These are phyloP conservation scores for Hirsutella rhossiliensis DNA, from an alignment of 2,329 filamentous ascomycete genomes.

Conservation along the genomic window DNA sequence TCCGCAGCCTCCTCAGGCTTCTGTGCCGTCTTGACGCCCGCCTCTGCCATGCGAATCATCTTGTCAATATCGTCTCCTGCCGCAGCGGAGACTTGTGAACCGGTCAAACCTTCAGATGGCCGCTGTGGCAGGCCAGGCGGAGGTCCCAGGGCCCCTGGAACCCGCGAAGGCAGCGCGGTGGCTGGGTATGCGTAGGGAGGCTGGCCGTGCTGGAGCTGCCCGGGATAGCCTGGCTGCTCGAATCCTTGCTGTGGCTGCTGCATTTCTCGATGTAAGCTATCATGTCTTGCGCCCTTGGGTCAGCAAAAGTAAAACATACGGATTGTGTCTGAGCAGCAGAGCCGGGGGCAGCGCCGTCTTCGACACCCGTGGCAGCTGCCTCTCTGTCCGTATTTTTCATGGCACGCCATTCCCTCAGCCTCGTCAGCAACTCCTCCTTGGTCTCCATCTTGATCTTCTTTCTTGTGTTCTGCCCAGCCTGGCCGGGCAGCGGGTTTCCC, in stretches of 20 bases:
- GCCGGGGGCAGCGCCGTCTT: slow-evolving; percentile 16
- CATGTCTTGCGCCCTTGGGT: too few species aligned
- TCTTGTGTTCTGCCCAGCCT: slow-evolving; percentile 49
- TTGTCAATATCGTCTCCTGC: slow-evolving; percentile 51
- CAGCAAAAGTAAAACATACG: too few species aligned
- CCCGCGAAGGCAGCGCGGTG: slow-evolving; percentile 32
- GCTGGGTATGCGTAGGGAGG: slow-evolving; percentile 21
- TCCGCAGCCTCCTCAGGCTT: slow-evolving; percentile 27
- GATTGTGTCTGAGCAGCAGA: not conserved
- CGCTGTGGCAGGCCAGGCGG: slow-evolving; percentile 32
- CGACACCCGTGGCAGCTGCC: slow-evolving; percentile 35
- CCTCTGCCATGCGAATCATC: slow-evolving; percentile 52
- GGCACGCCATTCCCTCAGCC: slow-evolving; percentile 65
- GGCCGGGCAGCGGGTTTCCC: slow-evolving; percentile 68
- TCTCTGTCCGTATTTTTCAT: slow-evolving; percentile 47
- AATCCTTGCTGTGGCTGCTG: slow-evolving; percentile 9
- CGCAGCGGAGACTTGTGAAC: slow-evolving; percentile 10
- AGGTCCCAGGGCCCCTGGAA: slow-evolving; percentile 24
- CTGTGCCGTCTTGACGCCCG: slow-evolving; percentile 38
- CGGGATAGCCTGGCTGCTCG: slow-evolving; percentile 12
- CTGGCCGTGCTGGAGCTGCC: slow-evolving; percentile 9
- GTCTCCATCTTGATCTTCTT: slow-evolving; percentile 66
- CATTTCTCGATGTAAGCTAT: too few species aligned
- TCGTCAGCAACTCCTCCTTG: slow-evolving; percentile 65
- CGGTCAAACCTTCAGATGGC: slow-evolving; percentile 19